Percentiles rank a stretch among this genome's conserved stretches.
These are phyloP conservation scores for Vitis hybrid DNA, from an alignment of 177 flowering plant genomes.

Conservation along the genomic window DNA sequence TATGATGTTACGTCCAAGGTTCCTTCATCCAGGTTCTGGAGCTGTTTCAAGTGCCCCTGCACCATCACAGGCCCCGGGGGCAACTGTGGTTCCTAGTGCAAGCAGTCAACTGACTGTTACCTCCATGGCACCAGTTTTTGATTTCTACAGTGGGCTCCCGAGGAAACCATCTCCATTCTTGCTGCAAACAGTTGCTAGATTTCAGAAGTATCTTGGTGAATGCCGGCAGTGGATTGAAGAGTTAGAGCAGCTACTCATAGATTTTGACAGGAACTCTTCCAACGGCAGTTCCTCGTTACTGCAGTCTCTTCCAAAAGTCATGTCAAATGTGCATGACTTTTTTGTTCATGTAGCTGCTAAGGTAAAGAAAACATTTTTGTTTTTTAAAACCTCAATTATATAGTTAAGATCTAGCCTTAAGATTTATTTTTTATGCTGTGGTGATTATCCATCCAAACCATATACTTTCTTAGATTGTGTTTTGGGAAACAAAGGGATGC, in stretches of 20 bases:
- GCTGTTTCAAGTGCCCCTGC: constrained; percentile 43
- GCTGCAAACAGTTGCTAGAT: constrained; percentile 75
- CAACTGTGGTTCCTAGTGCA: constrained; percentile 38
- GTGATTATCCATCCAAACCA: not conserved
- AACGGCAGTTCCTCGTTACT: constrained; percentile 50
- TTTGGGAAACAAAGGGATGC: not conserved
- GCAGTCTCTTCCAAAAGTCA: constrained; percentile 88
- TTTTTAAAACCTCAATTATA: not conserved
- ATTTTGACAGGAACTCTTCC: constrained; percentile 49
- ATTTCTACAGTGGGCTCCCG: constrained; percentile 89
- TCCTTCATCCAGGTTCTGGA: constrained; percentile 52
- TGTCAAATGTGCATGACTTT: constrained; percentile 92
- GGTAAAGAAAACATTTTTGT: constrained; percentile 39
- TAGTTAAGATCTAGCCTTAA: not conserved
- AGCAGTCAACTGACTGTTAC: constrained; percentile 43
- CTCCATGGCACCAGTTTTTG: constrained; percentile 62
- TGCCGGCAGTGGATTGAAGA: constrained; percentile 97
- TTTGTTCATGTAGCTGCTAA: constrained; percentile 98
- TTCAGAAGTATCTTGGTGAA: constrained; percentile 75
- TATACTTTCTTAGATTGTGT: not conserved
- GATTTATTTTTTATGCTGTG: not conserved
- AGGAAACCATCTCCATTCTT: constrained; percentile 86
- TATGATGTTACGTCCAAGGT: constrained; percentile 85
- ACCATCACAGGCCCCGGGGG: constrained; percentile 59
- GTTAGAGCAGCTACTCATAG: constrained; percentile 77